Conservation (phyloP, 805 yeast species). For the Dipodascus geniculatus region DNA sequence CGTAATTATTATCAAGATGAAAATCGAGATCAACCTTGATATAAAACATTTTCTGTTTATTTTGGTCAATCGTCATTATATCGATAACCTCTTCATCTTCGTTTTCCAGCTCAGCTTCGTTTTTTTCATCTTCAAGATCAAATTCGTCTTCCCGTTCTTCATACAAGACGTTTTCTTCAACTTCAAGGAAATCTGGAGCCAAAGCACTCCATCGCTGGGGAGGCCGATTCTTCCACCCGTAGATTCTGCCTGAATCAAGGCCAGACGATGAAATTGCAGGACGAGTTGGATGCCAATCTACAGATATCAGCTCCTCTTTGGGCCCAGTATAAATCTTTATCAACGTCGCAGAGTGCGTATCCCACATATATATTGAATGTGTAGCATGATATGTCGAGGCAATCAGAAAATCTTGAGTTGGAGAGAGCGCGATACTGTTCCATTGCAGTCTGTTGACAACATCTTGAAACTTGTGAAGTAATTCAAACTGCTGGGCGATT, state of each 20-base stretch:
- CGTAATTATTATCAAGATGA: background rate
- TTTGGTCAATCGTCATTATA: conserved; percentile 46
- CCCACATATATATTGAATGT: conserved; percentile 89
- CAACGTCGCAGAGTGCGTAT: conserved; percentile 75
- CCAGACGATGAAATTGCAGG: conserved; percentile 78
- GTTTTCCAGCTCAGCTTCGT: conserved; percentile 36
- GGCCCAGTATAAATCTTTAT: conserved; percentile 86
- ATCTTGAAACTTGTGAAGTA: conserved; percentile 81
- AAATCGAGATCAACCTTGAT: background rate
- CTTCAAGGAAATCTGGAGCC: conserved; percentile 93
- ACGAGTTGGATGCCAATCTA: conserved; percentile 71
- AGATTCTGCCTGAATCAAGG: conserved; percentile 68
- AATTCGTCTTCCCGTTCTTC: conserved; percentile 87
- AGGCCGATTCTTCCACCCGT: conserved; percentile 67
- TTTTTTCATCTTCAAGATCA: conserved; percentile 50
- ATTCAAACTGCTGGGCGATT: conserved; percentile 30
- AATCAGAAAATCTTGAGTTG: conserved; percentile 69
- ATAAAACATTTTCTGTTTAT: conserved; percentile 38
- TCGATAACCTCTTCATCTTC: conserved; percentile 57
- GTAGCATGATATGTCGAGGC: conserved; percentile 84
- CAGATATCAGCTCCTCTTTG: conserved; percentile 73
- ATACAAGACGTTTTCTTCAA: conserved; percentile 83
- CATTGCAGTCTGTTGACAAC: conserved; percentile 81
- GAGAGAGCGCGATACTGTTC: conserved; percentile 69
- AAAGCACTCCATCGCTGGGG: conserved; percentile 95